Evolutionary conservation across 2,329 filamentous ascomycete genomes (phyloP), one percentile per base, ranked within the genome.

Genomic region (Parascedosporium putredinis): DNA sequence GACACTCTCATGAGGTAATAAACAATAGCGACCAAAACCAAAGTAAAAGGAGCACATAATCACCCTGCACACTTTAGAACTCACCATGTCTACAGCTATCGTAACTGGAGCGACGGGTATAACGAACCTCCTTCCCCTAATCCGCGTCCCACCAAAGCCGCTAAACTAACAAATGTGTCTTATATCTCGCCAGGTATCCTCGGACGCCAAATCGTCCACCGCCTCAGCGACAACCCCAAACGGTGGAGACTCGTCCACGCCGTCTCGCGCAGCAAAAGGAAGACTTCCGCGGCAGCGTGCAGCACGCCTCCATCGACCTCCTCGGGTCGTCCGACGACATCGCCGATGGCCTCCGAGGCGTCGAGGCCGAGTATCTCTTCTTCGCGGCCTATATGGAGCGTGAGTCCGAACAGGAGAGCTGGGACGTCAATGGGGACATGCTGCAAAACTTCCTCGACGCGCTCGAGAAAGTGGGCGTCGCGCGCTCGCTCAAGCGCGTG

Each of bases 361-460:
- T 59, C 29, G 50, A 55, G 20, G 59, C 49, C 3, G 55, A 59
- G 23, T 59, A 60, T 31, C 52, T 59, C 25, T 59, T 60, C 48
- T 60, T 60, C 45, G 52, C 57, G 2, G 58, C 58, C 2, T 59
- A 59, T 24, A 25, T 59, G 10, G 53, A 60, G 27, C 54, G 55
- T 29, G 53, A 55, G 33, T 52, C 51, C 1, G 59, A 59, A 43
- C 36, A 59, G 48, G 56, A 56, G 24, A 58, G 55, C 36, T 56
- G 57, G 54, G 34, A 58, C 3, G 55, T 62, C 31, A 64, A 64
- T 42, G 66, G 69, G 12, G 61, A 59, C 29, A 70, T 76, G 67
- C 62, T 76, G 5, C 56, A 62, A 38, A 74, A 71, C 57, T 75
- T 76, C 58, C 61, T 76, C 20, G 50, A 60, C 2, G 71, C 72